Base-by-base conservation (phyloP, 2,329 filamentous ascomycete species). In the Mycogone perniciosa region DNA sequence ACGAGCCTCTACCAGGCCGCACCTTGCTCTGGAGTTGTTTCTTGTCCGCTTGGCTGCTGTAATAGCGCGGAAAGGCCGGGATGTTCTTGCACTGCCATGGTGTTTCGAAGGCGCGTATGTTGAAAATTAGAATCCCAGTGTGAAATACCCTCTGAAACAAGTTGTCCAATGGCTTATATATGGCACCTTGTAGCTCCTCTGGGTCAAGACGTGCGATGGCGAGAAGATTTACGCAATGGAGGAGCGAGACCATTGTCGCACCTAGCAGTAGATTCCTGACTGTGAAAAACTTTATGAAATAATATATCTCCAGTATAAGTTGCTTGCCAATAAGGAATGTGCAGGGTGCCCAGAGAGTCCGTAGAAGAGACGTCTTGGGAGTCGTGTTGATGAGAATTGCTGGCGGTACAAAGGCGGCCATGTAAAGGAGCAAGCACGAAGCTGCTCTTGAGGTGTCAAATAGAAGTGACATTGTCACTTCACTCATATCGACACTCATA, bases 151-250 rank as follows among this genome's bases (percentile, higher is more conserved):
- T 53, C 20, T 20, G 31, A 4, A 29, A 6, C 11, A 50, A 38
- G 31, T 31, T 31, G 26, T 44, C 47, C 6, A 31, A 44, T 9
- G 10, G 8, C 27, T 29, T 27, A 33, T 43, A 53, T 3, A 50
- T 39, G 31, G 26, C 30, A n/a, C n/a, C 48, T 26, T 9, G 31
- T 10, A 53, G 30, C 13, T 50, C 51, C 29, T 47, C 7, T 9
- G 26, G 38, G 31, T 53, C 46, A n/a, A 46, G 44, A 8, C 43
- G 31, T 7, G 29, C 35, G 13, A 53, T 31, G 10, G 40, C 33
- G 10, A 50, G 51, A 13, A 50, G 39, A 40, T 50, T 53, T 42
- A 48, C 43, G 39, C 51, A 47, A 34, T 50, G 47, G 9, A 50
- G 13, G 27, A 48, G 48, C 35, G 10, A 38, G 40, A 20, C 20